Conservation (phyloP, 768 basidiomycete genomes). For the Podaxis sp. region DNA sequence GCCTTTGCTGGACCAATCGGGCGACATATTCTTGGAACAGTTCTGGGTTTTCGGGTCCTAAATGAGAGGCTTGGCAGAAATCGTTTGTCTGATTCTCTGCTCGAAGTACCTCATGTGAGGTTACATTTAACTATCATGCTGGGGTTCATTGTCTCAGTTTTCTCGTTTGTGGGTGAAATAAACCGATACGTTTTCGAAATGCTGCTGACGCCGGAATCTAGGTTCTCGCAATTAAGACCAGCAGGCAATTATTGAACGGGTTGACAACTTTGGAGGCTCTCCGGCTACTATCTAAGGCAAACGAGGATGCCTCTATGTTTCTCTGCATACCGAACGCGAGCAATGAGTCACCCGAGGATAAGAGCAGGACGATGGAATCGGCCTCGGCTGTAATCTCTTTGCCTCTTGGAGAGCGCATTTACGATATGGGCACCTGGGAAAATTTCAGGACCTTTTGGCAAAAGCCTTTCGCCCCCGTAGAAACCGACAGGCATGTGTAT, state of each 20-base stretch:
- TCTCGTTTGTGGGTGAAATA: slow-evolving; percentile 31
- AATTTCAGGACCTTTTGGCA: slow-evolving; percentile 28
- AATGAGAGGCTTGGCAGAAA: slow-evolving; percentile 15
- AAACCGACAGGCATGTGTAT: slow-evolving; percentile 15
- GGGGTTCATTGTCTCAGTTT: slow-evolving; percentile 29
- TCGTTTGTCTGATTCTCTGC: slow-evolving; percentile 21
- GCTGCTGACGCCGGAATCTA: slow-evolving; percentile 12
- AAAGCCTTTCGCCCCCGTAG: slow-evolving; percentile 21
- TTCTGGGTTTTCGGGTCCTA: slow-evolving; percentile 33
- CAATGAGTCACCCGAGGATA: neutral
- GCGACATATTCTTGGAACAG: slow-evolving; percentile 37
- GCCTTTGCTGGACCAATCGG: slow-evolving; percentile 41
- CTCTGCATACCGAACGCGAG: slow-evolving; percentile 10
- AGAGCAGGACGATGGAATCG: neutral
- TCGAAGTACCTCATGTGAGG: slow-evolving; percentile 37
- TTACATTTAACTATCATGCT: slow-evolving; percentile 25
- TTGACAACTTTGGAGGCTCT: slow-evolving; percentile 33
- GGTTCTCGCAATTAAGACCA: slow-evolving; percentile 16
- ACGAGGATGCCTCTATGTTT: neutral
- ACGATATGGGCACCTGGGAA: slow-evolving; percentile 32
- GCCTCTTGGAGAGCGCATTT: slow-evolving; percentile 30
- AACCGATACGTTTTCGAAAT: neutral
- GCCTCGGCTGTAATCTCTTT: slow-evolving; percentile 17
- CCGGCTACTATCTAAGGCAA: slow-evolving; percentile 5
- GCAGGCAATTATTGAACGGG: slow-evolving; percentile 26